Evolutionary conservation across 306 rosid species (phyloP), one percentile per base, ranked within the genome.

Genomic region (Cucumis cinereus): DNA sequence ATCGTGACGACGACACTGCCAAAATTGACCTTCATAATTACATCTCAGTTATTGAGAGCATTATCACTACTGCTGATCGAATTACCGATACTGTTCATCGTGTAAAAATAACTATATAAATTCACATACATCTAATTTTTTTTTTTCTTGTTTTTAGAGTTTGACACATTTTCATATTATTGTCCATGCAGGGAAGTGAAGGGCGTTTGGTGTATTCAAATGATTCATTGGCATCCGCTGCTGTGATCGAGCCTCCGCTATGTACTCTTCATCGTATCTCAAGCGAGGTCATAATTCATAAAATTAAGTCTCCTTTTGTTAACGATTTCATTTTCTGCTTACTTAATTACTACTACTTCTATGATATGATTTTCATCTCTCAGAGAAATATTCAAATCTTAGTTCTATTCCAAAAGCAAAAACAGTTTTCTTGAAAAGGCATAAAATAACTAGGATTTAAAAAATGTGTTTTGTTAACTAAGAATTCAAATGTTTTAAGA

Each of bases 241-340:
- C 24, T 10, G 30, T 68, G 74, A 68, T 68, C 28, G 74, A 68
- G 74, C 74, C 74, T 2, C 74, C 74, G 2, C 74, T 68, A 0
- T 68, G 74, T 43, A 43, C 74, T 15, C 74, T 68, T 23, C 74
- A 68, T 15, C 56, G 38, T 68, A 45, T 68, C 19, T 68, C 74
- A 13, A 68, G 74, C 13, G 74, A 68, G 74, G 74, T 68, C 36
- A 23, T n/a, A 36, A 10, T 68, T 68, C 19, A 43, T n/a, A n/a
- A 24, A 59, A 55, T 19, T 55, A 8, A 1, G 11, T 4, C 20
- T 7, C 4, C 1, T 17, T 17, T 17, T 6, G 15, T 5, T 52
- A 52, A 43, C 4, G 16, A 45, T 12, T 1, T 14, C 7, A 17
- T 53, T n/a, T 53, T 52, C 0, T 53, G 0, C 52, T 13, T 1